A percentile compares a stretch with the other conserved stretches of the same genome.
These are phyloP conservation scores for Candida sp. DNA, from an alignment of 1,139 yeast genomes.

Conservation along the genomic window DNA sequence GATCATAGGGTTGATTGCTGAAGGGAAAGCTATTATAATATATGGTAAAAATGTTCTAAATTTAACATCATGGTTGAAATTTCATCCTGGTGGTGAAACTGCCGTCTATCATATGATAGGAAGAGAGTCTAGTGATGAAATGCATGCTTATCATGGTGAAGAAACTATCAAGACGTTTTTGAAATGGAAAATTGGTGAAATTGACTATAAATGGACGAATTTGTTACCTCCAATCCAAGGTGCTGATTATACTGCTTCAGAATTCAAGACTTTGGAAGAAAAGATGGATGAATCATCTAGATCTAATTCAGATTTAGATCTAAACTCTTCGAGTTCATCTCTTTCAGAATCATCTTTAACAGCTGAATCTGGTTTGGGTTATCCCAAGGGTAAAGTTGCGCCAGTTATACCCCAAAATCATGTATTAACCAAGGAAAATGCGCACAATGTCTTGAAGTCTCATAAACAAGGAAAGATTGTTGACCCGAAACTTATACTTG, in stretches of 20 bases:
- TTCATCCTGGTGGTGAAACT: slow-evolving; percentile 88
- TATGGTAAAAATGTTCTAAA: slow-evolving; percentile 59
- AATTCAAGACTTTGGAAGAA: not conserved
- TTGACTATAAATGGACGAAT: slow-evolving; percentile 66
- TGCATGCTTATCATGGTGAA: slow-evolving; percentile 74
- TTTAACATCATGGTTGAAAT: slow-evolving; percentile 65
- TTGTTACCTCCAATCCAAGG: slow-evolving; percentile 90
- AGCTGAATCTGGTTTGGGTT: slow-evolving; percentile 26
- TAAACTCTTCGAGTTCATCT: slow-evolving; percentile 12
- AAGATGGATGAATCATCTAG: slow-evolving; percentile 12
- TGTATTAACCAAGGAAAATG: slow-evolving; percentile 34
- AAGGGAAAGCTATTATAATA: slow-evolving; percentile 70
- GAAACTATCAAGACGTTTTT: slow-evolving; percentile 51
- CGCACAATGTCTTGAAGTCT: slow-evolving; percentile 35
- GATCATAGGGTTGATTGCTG: slow-evolving; percentile 49
- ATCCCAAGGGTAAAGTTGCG: slow-evolving; percentile 29
- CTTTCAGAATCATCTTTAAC: slow-evolving; percentile 3
- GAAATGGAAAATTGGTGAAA: slow-evolving; percentile 60
- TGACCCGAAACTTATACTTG: slow-evolving; percentile 54
- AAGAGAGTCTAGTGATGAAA: slow-evolving; percentile 87
- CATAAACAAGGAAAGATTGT: slow-evolving; percentile 34
- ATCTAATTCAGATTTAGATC: slow-evolving; percentile 10
- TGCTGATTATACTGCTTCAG: slow-evolving; percentile 39
- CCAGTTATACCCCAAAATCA: slow-evolving; percentile 52
- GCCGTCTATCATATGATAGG: slow-evolving; percentile 85